Evolutionary conservation across 768 basidiomycete species (phyloP), one percentile per base, ranked within the genome.

Genomic region (Rhizopogon vinicolor): DNA sequence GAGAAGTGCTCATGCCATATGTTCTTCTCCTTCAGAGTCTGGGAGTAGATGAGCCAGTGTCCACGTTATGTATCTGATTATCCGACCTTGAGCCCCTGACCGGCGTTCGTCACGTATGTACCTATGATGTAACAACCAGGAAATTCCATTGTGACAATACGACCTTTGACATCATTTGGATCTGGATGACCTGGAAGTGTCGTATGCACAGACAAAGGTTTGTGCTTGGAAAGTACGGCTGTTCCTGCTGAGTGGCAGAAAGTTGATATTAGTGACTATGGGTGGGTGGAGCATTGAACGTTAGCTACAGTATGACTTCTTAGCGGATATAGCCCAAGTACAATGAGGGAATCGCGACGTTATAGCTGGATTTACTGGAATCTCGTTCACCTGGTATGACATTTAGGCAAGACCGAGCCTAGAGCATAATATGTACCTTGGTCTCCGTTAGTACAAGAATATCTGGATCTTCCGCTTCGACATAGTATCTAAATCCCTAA

Each of bases 81-180:
- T 19, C 57, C 29, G 45, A 87, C 89, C 83, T 93, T 91, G 33
- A 95, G 72, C 8, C 79, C 76, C 46, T 78, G 69, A 3, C 93
- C 93, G 1, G 93, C 92, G 59, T 95, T 94, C 9, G 88, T 84
- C 31, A 90, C 88, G 60, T 94, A 94, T 16, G 91, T 91, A 12
- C 86, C 87, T 33, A 94, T 73, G 7, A 95, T 60, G 58, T 84
- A 93, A 48, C 70, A 79, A 40, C 74, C 78, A 42, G 80, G 78
- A 59, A 89, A 95, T 67, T 94, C 92, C n/a, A 93, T 72, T 1
- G 88, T 91, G 33, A 91, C 68, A 41, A 93, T 86, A 22, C 92
- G 83, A 16, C 92, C 89, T 65, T 91, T 89, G 54, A 88, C 80
- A 3, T 70, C 65, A 3, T 68, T 67, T 5, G 85, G 78, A 53